Percentiles rank a stretch among this genome's conserved stretches.
Conservation (phyloP, 2,329 filamentous ascomycete species). For the Huntiella abstrusa region DNA sequence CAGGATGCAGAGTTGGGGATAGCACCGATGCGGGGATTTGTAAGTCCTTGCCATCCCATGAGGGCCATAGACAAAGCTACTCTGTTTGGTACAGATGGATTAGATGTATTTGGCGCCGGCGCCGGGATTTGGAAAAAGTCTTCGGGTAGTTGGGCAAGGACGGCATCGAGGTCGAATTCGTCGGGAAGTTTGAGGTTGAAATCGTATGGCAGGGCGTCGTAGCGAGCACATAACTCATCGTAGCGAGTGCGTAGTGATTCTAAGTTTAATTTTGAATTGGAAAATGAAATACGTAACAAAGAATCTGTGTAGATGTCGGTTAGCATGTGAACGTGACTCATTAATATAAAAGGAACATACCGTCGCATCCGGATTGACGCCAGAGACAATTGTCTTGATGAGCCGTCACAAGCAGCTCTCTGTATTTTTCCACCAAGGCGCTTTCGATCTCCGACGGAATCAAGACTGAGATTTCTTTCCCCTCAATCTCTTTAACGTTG, state of each 20-base stretch:
- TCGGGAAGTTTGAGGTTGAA: conserved; percentile 41
- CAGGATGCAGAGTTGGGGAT: conserved; percentile 62
- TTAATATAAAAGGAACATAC: conserved; percentile 24
- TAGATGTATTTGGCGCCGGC: conserved; percentile 13
- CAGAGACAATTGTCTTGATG: conserved; percentile 74
- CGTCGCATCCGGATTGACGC: conserved; percentile 73
- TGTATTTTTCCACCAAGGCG: conserved; percentile 59
- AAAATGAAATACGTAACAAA: conserved; percentile 42
- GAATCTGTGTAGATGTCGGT: conserved; percentile 24
- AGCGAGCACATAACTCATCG: conserved; percentile 36
- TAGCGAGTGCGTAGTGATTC: conserved; percentile 43
- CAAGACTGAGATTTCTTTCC: conserved; percentile 32
- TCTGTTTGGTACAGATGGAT: conserved; percentile 28
- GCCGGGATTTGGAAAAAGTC: conserved; percentile 34
- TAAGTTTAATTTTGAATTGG: conserved; percentile 40
- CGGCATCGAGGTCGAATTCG: conserved; percentile 29
- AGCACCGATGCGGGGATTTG: conserved; percentile 32
- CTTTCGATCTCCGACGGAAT: conserved; percentile 45
- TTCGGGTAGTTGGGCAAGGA: conserved; percentile 30
- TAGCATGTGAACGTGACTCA: neutral
- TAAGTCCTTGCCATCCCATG: conserved; percentile 56
- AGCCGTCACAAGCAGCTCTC: conserved; percentile 49
- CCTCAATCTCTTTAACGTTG: conserved; percentile 38
- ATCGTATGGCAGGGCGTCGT: conserved; percentile 38
- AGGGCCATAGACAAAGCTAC: conserved; percentile 50